These are phyloP conservation scores for Laetiporus sulphureus DNA, from an alignment of 1,284 basidiomycete genomes.

Conservation along the genomic window DNA sequence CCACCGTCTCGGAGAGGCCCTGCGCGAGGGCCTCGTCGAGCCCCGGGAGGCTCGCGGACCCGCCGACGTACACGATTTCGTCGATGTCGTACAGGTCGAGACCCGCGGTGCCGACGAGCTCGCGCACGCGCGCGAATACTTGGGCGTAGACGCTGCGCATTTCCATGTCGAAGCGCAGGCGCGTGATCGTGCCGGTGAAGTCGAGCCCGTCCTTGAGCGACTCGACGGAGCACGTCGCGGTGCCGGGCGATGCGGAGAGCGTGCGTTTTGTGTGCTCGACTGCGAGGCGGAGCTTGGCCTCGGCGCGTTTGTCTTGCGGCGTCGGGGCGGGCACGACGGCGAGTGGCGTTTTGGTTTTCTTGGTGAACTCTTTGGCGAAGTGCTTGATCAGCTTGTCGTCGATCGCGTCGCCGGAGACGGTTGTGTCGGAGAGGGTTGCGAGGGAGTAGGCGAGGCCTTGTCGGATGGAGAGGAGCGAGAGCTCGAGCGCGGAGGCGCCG, in stretches of 20 bases:
- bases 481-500: slow-evolving; percentile 56
- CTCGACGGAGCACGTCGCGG: slow-evolving; percentile 90
- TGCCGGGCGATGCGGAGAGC: slow-evolving; percentile 80
- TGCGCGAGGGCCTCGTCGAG: slow-evolving; percentile 70
- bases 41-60: slow-evolving; percentile 81
- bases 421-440: slow-evolving; percentile 37
- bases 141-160: slow-evolving; percentile 67
- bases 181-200: slow-evolving; percentile 89
- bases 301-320: slow-evolving; percentile 76
- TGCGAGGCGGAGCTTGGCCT: slow-evolving; percentile 89
- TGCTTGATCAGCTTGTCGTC: slow-evolving; percentile 84
- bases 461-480: slow-evolving; percentile 60
- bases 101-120: slow-evolving; percentile 55
- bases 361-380: slow-evolving; percentile 96
- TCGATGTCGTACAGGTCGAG: slow-evolving; percentile 81
- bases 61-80: slow-evolving; percentile 90
- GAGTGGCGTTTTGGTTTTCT: slow-evolving; percentile 86
- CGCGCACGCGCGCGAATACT: slow-evolving; percentile 56
- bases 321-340: slow-evolving; percentile 52
- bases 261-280: slow-evolving; percentile 96
- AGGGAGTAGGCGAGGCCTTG: slow-evolving; percentile 60
- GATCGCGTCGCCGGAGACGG: slow-evolving; percentile 57
- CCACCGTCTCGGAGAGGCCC: slow-evolving; percentile 65
- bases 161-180: slow-evolving; percentile 91
- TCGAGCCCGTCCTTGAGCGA: slow-evolving; percentile 93